phyloP scores from a whole-genome alignment of 2,329 filamentous ascomycete genomes.

The Pseudopithomyces chartarum region DNA sequence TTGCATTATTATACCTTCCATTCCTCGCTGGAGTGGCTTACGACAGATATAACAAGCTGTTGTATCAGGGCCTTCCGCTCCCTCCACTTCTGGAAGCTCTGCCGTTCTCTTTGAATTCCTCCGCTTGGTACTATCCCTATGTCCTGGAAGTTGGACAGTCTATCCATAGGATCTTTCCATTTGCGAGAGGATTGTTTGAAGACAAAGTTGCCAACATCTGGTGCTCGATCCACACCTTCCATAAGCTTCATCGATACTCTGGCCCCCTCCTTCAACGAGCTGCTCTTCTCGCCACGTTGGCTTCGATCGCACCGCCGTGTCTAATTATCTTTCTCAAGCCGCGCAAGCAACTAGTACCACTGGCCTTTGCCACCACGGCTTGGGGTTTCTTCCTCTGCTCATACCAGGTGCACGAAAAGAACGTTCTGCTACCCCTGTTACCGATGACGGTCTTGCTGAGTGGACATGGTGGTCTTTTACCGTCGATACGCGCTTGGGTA shows the following conservation, averaged over 20 bases:
- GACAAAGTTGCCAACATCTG: slow-evolving; percentile 99
- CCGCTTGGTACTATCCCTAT: slow-evolving; percentile 74
- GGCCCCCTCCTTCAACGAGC: slow-evolving; percentile 73
- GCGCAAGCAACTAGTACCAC: slow-evolving; percentile 74
- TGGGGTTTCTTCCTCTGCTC: slow-evolving; percentile 99
- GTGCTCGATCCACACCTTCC: slow-evolving; percentile 87
- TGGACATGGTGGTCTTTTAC: slow-evolving; percentile 75
- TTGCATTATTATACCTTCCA: slow-evolving; percentile 76
- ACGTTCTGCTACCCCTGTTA: slow-evolving; percentile 85
- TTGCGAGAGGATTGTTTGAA: slow-evolving; percentile 93
- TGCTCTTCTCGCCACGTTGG: slow-evolving; percentile 75
- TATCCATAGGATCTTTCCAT: slow-evolving; percentile 92
- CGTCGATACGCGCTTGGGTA: slow-evolving; percentile 83
- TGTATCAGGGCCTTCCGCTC: slow-evolving; percentile 61
- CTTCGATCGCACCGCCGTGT: slow-evolving; percentile 79
- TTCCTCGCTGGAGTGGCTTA: slow-evolving; percentile 74
- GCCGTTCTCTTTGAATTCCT: slow-evolving; percentile 61
- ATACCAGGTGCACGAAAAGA: slow-evolving; percentile 99
- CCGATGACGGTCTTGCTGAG: slow-evolving; percentile 91
- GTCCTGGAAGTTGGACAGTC: slow-evolving; percentile 81
- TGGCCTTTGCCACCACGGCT: slow-evolving; percentile 79
- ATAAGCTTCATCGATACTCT: slow-evolving; percentile 83
- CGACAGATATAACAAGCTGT: slow-evolving; percentile 68
- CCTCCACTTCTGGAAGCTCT: slow-evolving; percentile 68
- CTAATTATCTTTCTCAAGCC: slow-evolving; percentile 79